Evolutionary conservation across 2,329 filamentous ascomycete genomes (phyloP).

Genomic region (Diaporthe ilicicola): DNA sequence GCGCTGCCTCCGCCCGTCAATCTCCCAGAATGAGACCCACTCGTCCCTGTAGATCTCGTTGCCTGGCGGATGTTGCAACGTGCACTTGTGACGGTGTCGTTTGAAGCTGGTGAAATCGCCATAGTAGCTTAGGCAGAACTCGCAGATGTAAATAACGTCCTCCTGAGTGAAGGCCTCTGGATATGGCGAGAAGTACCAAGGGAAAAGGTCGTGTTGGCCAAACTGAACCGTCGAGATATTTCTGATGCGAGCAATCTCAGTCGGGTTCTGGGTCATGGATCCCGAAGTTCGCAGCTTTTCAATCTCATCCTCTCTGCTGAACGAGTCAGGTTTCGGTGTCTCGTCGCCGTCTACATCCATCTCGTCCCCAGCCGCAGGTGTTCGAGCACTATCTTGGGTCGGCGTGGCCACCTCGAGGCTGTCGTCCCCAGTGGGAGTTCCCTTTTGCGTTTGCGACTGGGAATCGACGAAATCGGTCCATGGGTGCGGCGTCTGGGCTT

Average conservation of each 20-base stretch:
- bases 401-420: conserved; percentile 35
- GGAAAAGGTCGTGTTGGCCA: conserved; percentile 89
- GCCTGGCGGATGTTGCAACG: conserved; percentile 88
- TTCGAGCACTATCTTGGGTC: conserved; percentile 26
- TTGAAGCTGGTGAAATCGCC: conserved; percentile 83
- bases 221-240: conserved; percentile 96
- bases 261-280: conserved; percentile 98
- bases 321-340: conserved; percentile 56
- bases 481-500: conserved; percentile 62
- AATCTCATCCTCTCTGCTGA: conserved; percentile 89
- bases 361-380: conserved; percentile 48
- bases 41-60: conserved; percentile 99
- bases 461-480: conserved; percentile 62
- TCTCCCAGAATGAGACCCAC: conserved; percentile 94
- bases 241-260: conserved; percentile 93
- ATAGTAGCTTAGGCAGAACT: conserved; percentile 95
- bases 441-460: conserved; percentile 51
- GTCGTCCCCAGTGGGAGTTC: conserved; percentile 51
- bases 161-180: conserved; percentile 87
- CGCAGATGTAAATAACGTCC: conserved; percentile 95
- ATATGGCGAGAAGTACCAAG: conserved; percentile 99
- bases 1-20: conserved; percentile 90
- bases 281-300: conserved; percentile 94
- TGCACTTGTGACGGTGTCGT: conserved; percentile 89
- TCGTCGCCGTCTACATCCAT: conserved; percentile 65